phyloP scores from a whole-genome alignment of 164 flowering plant species.

The Cinnamomum micranthum region DNA sequence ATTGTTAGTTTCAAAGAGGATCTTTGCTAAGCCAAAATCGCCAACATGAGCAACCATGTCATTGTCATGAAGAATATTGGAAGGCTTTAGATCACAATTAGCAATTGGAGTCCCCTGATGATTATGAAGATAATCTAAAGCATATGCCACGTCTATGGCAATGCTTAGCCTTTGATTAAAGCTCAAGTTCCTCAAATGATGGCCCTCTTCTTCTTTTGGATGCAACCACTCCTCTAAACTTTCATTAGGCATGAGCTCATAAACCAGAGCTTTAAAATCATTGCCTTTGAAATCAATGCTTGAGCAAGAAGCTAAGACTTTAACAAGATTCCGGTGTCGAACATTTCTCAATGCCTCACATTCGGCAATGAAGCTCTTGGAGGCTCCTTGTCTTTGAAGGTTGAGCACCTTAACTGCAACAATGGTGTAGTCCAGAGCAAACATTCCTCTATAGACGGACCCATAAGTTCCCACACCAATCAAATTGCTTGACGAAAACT shows the following conservation, averaged over 20 bases:
- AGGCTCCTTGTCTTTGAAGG: slow-evolving; percentile 11
- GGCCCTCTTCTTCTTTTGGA: no score
- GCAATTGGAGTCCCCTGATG: slow-evolving; percentile 5
- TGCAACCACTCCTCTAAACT: slow-evolving; percentile 17
- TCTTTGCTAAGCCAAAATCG: slow-evolving; percentile 19
- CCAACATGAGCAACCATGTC: slow-evolving; percentile 10
- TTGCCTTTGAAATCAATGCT: slow-evolving; percentile 13
- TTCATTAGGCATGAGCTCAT: slow-evolving; percentile 15
- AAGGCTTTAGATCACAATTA: slow-evolving; percentile 18
- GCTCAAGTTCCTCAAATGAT: no score
- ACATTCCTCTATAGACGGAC: slow-evolving; percentile 10
- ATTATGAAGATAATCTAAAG: slow-evolving; percentile 29
- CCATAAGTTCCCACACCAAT: slow-evolving; percentile 14
- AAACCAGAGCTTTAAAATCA: slow-evolving; percentile 15
- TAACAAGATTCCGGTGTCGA: slow-evolving; percentile 10
- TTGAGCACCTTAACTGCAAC: slow-evolving; percentile 14
- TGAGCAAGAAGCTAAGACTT: slow-evolving; percentile 11
- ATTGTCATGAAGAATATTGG: slow-evolving; percentile 15
- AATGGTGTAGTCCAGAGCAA: not conserved
- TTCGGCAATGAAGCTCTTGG: slow-evolving; percentile 16
- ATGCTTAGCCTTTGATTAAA: no score
- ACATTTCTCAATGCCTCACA: slow-evolving; percentile 4
- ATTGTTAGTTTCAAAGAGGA: not conserved
- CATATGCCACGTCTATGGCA: no score
- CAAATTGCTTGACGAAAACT: slow-evolving; percentile 8